These are phyloP conservation scores for Lolium multiflorum DNA, from an alignment of 176 grass and related monocot species.

Conservation along the genomic window DNA sequence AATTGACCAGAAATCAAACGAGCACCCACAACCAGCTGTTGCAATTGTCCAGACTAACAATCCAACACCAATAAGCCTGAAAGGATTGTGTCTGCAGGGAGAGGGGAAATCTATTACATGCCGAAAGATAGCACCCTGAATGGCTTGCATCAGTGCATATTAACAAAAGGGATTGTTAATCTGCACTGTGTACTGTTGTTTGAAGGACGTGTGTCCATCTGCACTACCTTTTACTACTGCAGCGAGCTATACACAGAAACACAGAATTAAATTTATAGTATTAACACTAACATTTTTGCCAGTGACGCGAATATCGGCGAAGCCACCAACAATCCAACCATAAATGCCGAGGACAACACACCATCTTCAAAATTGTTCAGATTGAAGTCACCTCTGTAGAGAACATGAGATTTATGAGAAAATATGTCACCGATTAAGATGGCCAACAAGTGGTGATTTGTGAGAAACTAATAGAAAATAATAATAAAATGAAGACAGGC, in stretches of 20 bases:
- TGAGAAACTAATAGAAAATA: neutral
- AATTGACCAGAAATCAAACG: conserved; percentile 99
- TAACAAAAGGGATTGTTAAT: neutral
- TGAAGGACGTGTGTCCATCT: neutral
- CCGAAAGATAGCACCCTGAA: conserved; percentile 15
- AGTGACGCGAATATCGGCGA: conserved; percentile 91
- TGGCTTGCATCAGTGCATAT: neutral
- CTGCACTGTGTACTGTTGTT: conserved; percentile 14
- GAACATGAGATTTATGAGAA: conserved; percentile 21
- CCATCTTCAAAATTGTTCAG: conserved; percentile 98
- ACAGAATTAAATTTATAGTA: neutral
- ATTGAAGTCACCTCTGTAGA: conserved; percentile 81
- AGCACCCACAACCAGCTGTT: conserved; percentile 91
- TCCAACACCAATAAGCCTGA: conserved; percentile 95
- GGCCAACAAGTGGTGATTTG: neutral
- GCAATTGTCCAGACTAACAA: conserved; percentile 95
- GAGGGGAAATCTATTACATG: conserved; percentile 8
- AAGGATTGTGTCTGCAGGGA: conserved; percentile 88
- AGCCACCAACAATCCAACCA: conserved; percentile 93
- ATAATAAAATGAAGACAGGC: neutral
- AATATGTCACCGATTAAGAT: neutral
- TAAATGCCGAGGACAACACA: conserved; percentile 94
- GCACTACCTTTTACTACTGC: neutral
- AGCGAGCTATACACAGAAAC: neutral
- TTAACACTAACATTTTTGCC: conserved; percentile 70